phyloP scores from a whole-genome alignment of 768 basidiomycete species.

The Russula compacta region DNA sequence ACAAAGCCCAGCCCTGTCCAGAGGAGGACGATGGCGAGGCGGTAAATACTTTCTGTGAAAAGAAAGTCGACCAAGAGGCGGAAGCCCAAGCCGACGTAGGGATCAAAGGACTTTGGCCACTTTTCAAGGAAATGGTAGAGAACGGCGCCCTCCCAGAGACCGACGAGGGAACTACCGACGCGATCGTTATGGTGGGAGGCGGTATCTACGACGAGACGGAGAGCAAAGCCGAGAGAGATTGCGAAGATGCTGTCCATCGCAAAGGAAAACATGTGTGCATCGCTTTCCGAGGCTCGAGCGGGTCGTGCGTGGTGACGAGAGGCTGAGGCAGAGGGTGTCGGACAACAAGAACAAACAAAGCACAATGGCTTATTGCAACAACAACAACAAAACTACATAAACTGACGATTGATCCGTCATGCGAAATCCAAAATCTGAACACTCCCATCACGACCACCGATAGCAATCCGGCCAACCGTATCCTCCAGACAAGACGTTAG shows the following conservation, averaged over 20 bases:
- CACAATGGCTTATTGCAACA: too few relatives aligned
- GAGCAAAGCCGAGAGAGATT: conserved; percentile 54
- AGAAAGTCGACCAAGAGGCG: conserved; percentile 67
- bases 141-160: conserved; percentile 73
- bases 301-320: background rate
- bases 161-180: conserved; percentile 56
- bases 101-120: conserved; percentile 55
- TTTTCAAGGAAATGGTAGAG: conserved; percentile 64
- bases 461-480: conserved; percentile 28
- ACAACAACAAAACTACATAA: background rate
- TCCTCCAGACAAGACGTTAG: conserved; percentile 27
- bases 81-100: conserved; percentile 57
- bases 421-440: conserved; percentile 29
- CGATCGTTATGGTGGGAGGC: conserved; percentile 42
- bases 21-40: conserved; percentile 39
- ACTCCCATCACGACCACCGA: conserved; percentile 28
- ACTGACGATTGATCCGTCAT: conserved; percentile 16
- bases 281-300: background rate
- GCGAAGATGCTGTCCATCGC: conserved; percentile 63
- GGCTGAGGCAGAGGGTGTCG: background rate
- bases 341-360: background rate
- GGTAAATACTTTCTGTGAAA: conserved; percentile 45
- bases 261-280: conserved; percentile 10
- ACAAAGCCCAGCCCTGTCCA: conserved; percentile 48
- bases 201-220: conserved; percentile 53